phyloP scores from a whole-genome alignment of 352 stramenopile genomes.

The Phytopythium boreale region DNA sequence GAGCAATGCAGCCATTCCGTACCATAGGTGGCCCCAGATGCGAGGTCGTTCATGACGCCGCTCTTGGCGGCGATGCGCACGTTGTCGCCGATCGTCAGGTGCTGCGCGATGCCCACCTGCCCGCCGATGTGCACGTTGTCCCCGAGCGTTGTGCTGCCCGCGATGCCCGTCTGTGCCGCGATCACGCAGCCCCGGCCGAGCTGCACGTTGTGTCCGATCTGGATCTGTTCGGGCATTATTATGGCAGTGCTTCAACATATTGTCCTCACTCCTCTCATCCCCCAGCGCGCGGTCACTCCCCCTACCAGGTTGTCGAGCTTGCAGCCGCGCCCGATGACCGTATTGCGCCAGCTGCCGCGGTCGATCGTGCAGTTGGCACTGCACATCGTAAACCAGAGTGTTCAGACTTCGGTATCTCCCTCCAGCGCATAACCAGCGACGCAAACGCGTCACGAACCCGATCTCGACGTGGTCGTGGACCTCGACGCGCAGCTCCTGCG shows the following conservation, averaged over 20 bases:
- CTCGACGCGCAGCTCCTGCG: slow-evolving; percentile 72
- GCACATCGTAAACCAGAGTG: background rate
- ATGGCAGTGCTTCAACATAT: too few species aligned
- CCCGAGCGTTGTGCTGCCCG: slow-evolving; percentile 74
- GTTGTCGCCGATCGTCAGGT: slow-evolving; percentile 75
- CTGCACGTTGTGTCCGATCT: slow-evolving; percentile 86
- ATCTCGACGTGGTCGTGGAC: slow-evolving; percentile 85
- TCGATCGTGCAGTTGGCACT: slow-evolving; percentile 82
- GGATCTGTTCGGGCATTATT: too few species aligned
- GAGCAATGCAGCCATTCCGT: too few species aligned
- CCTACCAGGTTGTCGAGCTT: slow-evolving; percentile 84
- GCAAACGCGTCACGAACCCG: slow-evolving; percentile 25
- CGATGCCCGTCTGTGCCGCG: slow-evolving; percentile 79
- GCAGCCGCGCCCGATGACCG: slow-evolving; percentile 58
- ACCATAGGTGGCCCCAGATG: slow-evolving; percentile 58
- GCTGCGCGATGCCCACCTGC: slow-evolving; percentile 82
- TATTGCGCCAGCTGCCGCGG: slow-evolving; percentile 84
- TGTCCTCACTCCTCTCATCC: background rate
- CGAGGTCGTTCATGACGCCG: slow-evolving; percentile 75
- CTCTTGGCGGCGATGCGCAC: slow-evolving; percentile 86
- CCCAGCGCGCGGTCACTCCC: background rate
- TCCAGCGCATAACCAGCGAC: background rate
- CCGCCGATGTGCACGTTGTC: slow-evolving; percentile 75
- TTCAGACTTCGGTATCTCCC: too few species aligned
- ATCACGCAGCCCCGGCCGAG: slow-evolving; percentile 71